Evolutionary conservation across 805 yeast species (phyloP).

Genomic region (Candida sithepensis): DNA sequence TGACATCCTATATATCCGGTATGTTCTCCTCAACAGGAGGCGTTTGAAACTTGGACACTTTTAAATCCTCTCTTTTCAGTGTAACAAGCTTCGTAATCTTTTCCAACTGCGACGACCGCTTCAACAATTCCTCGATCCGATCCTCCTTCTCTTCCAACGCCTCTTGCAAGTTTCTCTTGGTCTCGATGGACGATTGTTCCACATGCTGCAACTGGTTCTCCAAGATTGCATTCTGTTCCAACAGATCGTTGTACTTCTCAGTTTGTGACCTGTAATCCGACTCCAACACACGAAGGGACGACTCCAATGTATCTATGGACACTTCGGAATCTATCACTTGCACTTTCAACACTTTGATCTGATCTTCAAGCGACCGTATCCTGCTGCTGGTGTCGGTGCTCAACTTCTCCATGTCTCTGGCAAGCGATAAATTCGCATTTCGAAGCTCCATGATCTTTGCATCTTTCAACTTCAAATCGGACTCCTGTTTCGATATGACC

Average conservation of each 20-base stretch:
- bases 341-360: constrained; percentile 7
- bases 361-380: constrained; percentile 4
- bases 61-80: constrained; percentile 18
- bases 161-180: neutral
- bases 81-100: constrained; percentile 21
- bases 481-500: constrained; percentile 2
- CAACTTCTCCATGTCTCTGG: constrained; percentile 7
- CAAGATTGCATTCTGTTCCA: constrained; percentile 23
- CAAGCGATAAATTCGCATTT: constrained; percentile 4
- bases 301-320: constrained; percentile 23
- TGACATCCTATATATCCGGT: no score
- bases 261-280: constrained; percentile 5
- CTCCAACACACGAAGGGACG: constrained; percentile 16
- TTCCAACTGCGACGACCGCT: constrained; percentile 14
- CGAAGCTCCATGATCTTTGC: neutral
- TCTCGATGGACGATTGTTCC: neutral
- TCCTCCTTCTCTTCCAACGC: constrained; percentile 4
- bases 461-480: constrained; percentile 1
- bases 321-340: constrained; percentile 23
- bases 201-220: constrained; percentile 18
- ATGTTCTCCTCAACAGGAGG: constrained; percentile 18
- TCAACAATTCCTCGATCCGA: constrained; percentile 1
- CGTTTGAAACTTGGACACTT: constrained; percentile 23
- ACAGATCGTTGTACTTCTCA: constrained; percentile 15
- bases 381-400: constrained; percentile 1